Evolutionary conservation across 1,284 basidiomycete genomes (phyloP), one percentile per base, ranked within the genome.

Genomic region (Schizophyllum commune): DNA sequence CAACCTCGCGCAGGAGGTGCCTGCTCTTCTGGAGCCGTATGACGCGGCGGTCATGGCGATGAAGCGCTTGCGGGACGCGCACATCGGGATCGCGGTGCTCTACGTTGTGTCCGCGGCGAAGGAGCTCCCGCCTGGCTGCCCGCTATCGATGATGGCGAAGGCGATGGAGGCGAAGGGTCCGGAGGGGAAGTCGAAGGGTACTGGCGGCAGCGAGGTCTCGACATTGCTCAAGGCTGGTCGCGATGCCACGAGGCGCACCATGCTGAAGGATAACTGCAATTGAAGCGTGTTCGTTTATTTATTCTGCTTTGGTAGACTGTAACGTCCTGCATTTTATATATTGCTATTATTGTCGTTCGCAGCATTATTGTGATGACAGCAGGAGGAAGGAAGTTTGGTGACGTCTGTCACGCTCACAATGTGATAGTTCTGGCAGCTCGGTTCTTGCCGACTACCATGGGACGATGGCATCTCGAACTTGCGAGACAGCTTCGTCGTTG

Each of bases 31-130:
- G 33, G 84, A 85, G 54, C 83, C 90, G 27, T 98, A 95, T 74
- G 92, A 98, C 72, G 74, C 76, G 22, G 90, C 89, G 2, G 85
- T 97, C 32, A 77, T 79, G 60, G 84, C 93, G 3, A 75, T 98
- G 70, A 94, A 93, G 74, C 79, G 79, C 60, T 82, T 98, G 69
- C 81, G 95, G 60, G 91, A 96, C 70, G 81, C 83, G 63, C 96
- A 98, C 73, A 93, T 98, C 80, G 85, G 89, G 61, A 83, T 97
- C 56, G 95, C 92, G 22, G 89, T 87, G 67, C 77, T 94, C 58
- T 97, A 96, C 73, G 80, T 96, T 66, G 86, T 96, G 47, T 85
- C 82, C 2, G 87, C 88, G 86, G 81, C 86, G 17, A 81, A 80
- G 64, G 79, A 85, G 4, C 75, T 73, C 64, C 78, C 87, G 70